These are phyloP conservation scores for Phyllostachys edulis DNA, from an alignment of 176 grass and related monocot species.

Conservation along the genomic window DNA sequence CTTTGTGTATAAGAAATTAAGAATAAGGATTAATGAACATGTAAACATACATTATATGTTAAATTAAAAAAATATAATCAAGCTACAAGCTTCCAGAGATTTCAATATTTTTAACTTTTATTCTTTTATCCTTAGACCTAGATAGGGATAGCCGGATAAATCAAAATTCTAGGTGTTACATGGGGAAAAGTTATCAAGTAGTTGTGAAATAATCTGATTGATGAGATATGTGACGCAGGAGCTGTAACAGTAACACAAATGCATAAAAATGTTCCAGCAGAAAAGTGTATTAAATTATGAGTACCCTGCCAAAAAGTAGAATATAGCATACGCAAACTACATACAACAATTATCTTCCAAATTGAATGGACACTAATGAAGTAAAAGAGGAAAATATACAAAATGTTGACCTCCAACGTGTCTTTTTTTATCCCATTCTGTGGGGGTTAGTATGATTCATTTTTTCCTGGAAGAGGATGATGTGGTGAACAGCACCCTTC, in stretches of 20 bases:
- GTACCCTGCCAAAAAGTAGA: neutral
- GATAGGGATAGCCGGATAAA: neutral
- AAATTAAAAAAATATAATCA: neutral
- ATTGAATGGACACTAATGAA: neutral
- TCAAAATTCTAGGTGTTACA: neutral
- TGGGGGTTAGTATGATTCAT: neutral
- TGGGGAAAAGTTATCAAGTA: neutral
- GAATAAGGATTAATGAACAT: neutral
- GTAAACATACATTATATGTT: neutral
- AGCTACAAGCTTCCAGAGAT: neutral
- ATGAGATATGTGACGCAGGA: conserved; percentile 4
- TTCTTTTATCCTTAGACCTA: neutral
- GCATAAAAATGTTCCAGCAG: neutral
- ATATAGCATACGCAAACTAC: conserved; percentile 7
- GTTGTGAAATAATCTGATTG: neutral
- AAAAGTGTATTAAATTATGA: neutral
- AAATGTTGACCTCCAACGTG: conserved; percentile 10
- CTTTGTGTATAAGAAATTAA: neutral
- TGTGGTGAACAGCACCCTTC: neutral
- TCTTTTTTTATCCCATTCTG: neutral
- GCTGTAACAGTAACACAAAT: neutral
- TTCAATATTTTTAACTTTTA: neutral
- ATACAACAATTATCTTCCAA: conserved; percentile 20
- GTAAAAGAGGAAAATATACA: conserved; percentile 8
- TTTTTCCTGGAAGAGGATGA: conserved; percentile 15